Percentiles rank a stretch among this genome's conserved stretches.
phyloP scores from a whole-genome alignment of 352 stramenopile species.

The Plasmopara viticola region DNA sequence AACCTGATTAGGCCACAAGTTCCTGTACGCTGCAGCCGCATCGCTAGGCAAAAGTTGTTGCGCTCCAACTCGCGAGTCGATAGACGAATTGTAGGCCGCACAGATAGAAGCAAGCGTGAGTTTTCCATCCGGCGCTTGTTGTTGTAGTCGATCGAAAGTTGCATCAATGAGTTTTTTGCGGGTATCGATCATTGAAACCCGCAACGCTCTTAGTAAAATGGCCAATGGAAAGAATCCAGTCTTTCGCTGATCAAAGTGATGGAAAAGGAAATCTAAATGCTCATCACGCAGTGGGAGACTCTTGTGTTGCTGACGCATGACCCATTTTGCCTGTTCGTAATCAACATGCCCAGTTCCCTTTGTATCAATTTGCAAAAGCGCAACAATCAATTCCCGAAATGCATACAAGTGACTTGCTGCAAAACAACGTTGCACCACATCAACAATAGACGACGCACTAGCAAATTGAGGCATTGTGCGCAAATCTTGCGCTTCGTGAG shows the following conservation, averaged over 20 bases:
- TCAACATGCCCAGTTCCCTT: slow-evolving; percentile 50
- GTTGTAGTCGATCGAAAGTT: slow-evolving; percentile 39
- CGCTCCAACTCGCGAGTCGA: slow-evolving; percentile 49
- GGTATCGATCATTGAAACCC: slow-evolving; percentile 23
- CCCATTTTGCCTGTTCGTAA: slow-evolving; percentile 62
- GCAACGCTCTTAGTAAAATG: slow-evolving; percentile 40
- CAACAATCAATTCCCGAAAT: slow-evolving; percentile 46
- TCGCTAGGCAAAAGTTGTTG: slow-evolving; percentile 30
- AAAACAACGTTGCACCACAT: slow-evolving; percentile 50
- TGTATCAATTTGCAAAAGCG: slow-evolving; percentile 33
- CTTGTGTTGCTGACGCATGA: slow-evolving; percentile 39
- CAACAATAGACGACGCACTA: slow-evolving; percentile 31
- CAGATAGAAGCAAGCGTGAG: slow-evolving; percentile 42
- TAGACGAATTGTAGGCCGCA: slow-evolving; percentile 45
- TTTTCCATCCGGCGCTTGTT: slow-evolving; percentile 22
- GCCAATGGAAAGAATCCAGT: slow-evolving; percentile 48
- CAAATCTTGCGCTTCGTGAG: slow-evolving; percentile 39
- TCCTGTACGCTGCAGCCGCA: slow-evolving; percentile 37
- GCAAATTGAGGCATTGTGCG: slow-evolving; percentile 39
- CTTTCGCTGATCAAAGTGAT: slow-evolving; percentile 64
- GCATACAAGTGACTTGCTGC: slow-evolving; percentile 52
- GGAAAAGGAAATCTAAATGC: slow-evolving; percentile 66
- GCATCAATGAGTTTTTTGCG: slow-evolving; percentile 35
- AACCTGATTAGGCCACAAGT: slow-evolving; percentile 36
- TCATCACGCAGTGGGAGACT: slow-evolving; percentile 59